A percentile compares a stretch with the other conserved stretches of the same genome.
Conservation (phyloP, 441 rosid species). For the Gossypium armourianum region DNA sequence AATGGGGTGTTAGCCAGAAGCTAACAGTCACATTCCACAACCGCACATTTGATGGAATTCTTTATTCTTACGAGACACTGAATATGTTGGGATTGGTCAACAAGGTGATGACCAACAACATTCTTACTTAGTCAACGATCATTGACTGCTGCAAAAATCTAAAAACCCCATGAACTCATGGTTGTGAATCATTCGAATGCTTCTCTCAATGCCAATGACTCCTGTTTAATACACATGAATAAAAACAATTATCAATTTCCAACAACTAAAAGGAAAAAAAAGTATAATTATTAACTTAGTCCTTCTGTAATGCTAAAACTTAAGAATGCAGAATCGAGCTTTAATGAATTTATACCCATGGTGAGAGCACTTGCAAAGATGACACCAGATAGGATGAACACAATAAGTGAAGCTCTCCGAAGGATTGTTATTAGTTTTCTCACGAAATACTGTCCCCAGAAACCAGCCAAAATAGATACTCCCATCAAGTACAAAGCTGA, state of each 20-base stretch:
- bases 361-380: conserved; percentile 73
- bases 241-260: background rate
- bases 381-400: conserved; percentile 71
- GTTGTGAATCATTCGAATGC: conserved; percentile 51
- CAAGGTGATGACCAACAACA: conserved; percentile 38
- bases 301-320: background rate
- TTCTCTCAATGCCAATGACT: conserved; percentile 49
- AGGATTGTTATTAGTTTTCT: conserved; percentile 49
- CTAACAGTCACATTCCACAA: conserved; percentile 16
- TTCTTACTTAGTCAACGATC: conserved; percentile 25
- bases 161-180: conserved; percentile 86
- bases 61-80: background rate
- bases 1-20: conserved; percentile 21
- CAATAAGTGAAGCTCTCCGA: conserved; percentile 55
- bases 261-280: too few species aligned
- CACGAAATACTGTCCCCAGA: conserved; percentile 77
- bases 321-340: background rate
- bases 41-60: background rate
- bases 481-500: conserved; percentile 63
- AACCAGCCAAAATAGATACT: conserved; percentile 64
- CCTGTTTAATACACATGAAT: conserved; percentile 32
- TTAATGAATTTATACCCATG: conserved; percentile 40
- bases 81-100: conserved; percentile 31
- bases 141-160: conserved; percentile 61
- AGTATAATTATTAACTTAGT: too few species aligned